Evolutionary conservation across 2,329 filamentous ascomycete genomes (phyloP).

Genomic region (Trichoderma brevicompactum): DNA sequence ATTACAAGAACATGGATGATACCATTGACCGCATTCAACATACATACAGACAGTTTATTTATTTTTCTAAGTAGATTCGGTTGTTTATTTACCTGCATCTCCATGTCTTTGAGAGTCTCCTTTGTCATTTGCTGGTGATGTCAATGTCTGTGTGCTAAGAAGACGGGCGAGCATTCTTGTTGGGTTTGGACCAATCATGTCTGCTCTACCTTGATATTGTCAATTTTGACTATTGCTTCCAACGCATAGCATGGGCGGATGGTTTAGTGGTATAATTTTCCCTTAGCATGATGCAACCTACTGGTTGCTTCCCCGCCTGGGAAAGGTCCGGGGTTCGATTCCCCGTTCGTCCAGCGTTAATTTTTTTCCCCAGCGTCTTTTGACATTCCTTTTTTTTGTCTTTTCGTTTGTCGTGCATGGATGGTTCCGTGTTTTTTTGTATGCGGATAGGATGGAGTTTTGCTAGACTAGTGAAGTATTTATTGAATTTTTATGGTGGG

Average conservation of each 20-base stretch:
- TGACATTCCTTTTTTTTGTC: no score
- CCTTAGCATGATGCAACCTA: conserved; percentile 24
- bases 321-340: conserved; percentile 32
- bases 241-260: conserved; percentile 23
- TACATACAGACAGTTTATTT: conserved; percentile 28
- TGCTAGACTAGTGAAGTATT: neutral
- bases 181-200: neutral
- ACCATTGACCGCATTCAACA: conserved; percentile 47
- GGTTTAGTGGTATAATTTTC: conserved; percentile 31
- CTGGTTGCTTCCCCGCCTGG: conserved; percentile 9
- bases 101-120: conserved; percentile 4
- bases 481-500: no score
- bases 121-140: conserved; percentile 4
- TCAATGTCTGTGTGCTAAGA: neutral
- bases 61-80: conserved; percentile 22
- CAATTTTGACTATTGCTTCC: neutral
- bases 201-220: neutral
- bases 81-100: conserved; percentile 24
- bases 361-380: neutral
- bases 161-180: neutral
- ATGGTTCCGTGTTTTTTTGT: neutral
- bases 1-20: conserved; percentile 47
- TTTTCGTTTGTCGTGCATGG: neutral
- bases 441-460: neutral
- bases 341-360: conserved; percentile 30